Evolutionary conservation across 2,329 filamentous ascomycete genomes (phyloP), one percentile per base, ranked within the genome.

Genomic region (Xylaria sp.): DNA sequence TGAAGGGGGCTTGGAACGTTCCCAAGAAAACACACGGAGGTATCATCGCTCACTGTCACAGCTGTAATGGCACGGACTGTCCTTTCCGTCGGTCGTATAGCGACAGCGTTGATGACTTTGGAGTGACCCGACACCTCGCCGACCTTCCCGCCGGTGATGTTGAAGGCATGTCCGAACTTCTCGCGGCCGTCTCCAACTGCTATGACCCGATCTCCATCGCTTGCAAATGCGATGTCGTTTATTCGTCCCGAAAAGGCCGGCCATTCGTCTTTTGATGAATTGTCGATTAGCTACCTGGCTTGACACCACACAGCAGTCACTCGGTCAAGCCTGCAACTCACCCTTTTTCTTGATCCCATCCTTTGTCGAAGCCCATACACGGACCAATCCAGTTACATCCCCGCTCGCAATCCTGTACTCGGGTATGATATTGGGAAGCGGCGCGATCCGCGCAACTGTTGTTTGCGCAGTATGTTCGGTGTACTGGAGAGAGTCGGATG

Each of bases 151-250:
- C 93, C 96, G 81, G 98, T 96, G 72, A 92, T 93, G 31, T 93
- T 97, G 77, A 98, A 94, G 83, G 93, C 97, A 79, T 95, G 92
- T 15, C 95, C 95, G 78, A 93, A 97, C 63, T 93, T 88, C 82
- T 98, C 94, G 77, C 95, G 94, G 58, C 96, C 96, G 74, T 98
- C 92, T 50, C 96, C 96, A 5, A 99, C 95, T 3, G 95, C 96
- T 75, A 98, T 97, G 76, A 99, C 91, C 56, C 96, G 91, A 83
- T 97, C 94, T 68, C 92, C 97, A 80, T 99, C 96, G 64, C 94
- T 95, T 76, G 98, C 96, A 94, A 96, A 99, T 1, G 94, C 95
- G 71, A 99, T 89, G 78, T 99, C 96, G 78, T 97, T 97, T 81
- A 99, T 95, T 61, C 93, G 91, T 13, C 96, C 96, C 38, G 92